Percentiles rank a stretch among this genome's conserved stretches.
Conservation (phyloP, 2,329 filamentous ascomycete genomes). For the Fusarium continuum region DNA sequence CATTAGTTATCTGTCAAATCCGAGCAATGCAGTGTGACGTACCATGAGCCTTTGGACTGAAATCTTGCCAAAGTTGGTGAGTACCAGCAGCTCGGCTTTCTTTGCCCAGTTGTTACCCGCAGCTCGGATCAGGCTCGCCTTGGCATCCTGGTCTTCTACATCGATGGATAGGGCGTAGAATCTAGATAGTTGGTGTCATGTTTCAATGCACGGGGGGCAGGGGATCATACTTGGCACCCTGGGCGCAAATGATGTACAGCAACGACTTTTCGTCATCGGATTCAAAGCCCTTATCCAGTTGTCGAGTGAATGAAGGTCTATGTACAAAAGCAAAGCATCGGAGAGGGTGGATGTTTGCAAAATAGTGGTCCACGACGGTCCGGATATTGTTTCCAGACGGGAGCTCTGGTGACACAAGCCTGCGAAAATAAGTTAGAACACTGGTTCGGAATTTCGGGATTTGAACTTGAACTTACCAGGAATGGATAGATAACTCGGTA, state of each 20-base stretch:
- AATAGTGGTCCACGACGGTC: conserved; percentile 51
- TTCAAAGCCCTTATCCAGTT: conserved; percentile 50
- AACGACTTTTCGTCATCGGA: conserved; percentile 51
- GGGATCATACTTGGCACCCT: conserved; percentile 49
- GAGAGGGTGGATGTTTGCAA: conserved; percentile 53
- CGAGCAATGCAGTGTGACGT: neutral
- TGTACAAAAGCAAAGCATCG: conserved; percentile 54
- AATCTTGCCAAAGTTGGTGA: conserved; percentile 52
- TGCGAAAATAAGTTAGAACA: conserved; percentile 26
- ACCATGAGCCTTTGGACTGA: conserved; percentile 53
- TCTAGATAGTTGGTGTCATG: conserved; percentile 36
- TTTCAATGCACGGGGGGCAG: neutral
- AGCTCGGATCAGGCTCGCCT: conserved; percentile 44
- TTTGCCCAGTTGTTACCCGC: conserved; percentile 53
- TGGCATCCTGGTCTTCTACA: conserved; percentile 45
- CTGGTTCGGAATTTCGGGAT: neutral
- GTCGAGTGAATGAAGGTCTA: conserved; percentile 52
- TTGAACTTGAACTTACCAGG: conserved; percentile 26
- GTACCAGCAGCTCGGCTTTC: conserved; percentile 48
- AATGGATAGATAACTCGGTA: conserved; percentile 42
- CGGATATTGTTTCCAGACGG: conserved; percentile 49
- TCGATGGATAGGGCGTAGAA: conserved; percentile 48
- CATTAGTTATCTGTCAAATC: neutral
- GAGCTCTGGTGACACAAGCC: conserved; percentile 48
- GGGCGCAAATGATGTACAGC: conserved; percentile 51